These are phyloP conservation scores for Trichoderma endophyticum DNA, from an alignment of 2,329 filamentous ascomycete species.

Conservation along the genomic window DNA sequence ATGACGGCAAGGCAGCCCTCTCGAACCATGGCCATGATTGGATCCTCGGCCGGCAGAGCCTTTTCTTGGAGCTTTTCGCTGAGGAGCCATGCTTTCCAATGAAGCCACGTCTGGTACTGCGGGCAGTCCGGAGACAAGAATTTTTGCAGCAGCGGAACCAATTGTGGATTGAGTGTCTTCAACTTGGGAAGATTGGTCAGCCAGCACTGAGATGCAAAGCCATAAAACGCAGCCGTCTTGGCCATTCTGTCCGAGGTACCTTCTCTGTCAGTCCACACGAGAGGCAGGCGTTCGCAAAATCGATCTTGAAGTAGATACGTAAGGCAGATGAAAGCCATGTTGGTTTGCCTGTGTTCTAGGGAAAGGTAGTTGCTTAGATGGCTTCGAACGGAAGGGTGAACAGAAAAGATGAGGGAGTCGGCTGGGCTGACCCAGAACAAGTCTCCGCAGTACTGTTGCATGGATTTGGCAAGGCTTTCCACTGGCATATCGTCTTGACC, in stretches of 20 bases:
- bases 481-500: not conserved
- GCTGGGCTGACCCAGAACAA: conserved; percentile 16
- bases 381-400: conserved; percentile 12
- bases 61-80: not conserved
- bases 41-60: not conserved
- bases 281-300: conserved; percentile 8
- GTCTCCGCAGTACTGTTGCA: conserved; percentile 7
- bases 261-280: not conserved
- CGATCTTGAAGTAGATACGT: conserved; percentile 22
- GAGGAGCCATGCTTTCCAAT: conserved; percentile 11
- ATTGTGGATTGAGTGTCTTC: conserved; percentile 4
- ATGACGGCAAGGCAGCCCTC: conserved; percentile 11
- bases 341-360: conserved; percentile 19
- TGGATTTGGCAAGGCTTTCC: not conserved
- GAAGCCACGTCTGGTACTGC: conserved; percentile 21
- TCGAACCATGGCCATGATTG: conserved; percentile 15
- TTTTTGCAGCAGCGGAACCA: conserved; percentile 16
- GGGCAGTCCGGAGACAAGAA: conserved; percentile 20
- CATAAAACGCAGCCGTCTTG: conserved; percentile 20
- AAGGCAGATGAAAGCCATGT: conserved; percentile 24
- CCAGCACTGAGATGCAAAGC: conserved; percentile 22
- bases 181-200: conserved; percentile 16
- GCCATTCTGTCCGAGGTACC: not conserved
- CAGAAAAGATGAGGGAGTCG: not conserved
- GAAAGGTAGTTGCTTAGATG: conserved; percentile 18